phyloP scores from a whole-genome alignment of 2,329 filamentous ascomycete species.

The Diaporthe caulivora region DNA sequence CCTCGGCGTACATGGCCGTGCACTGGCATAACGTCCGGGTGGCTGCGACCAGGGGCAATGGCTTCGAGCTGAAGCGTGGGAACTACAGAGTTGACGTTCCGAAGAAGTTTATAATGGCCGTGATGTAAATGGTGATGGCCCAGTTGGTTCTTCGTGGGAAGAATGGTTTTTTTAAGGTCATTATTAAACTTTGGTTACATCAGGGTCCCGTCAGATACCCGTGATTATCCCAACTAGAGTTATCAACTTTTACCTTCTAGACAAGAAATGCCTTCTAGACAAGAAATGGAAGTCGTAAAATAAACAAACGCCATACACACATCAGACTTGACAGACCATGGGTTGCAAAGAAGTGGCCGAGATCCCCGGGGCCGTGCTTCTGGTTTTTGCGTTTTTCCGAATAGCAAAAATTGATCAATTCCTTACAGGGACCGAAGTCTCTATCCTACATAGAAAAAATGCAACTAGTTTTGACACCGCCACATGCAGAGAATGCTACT shows the following conservation, averaged over 20 bases:
- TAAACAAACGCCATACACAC: conserved; percentile 19
- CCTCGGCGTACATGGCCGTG: not conserved
- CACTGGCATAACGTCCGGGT: not conserved
- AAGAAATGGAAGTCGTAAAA: not conserved
- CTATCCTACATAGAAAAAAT: conserved; percentile 37
- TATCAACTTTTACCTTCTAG: not conserved
- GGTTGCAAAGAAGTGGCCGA: not conserved
- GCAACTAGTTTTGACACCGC: conserved; percentile 38
- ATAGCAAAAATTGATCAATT: conserved; percentile 36
- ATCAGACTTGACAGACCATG: not conserved
- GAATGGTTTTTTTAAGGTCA: not conserved
- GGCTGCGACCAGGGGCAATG: not conserved
- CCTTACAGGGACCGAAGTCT: conserved; percentile 33
- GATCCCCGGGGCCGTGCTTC: not conserved
- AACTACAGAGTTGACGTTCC: not conserved
- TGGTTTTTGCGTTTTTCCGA: not conserved
- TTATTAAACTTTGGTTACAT: conserved; percentile 16
- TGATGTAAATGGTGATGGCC: too few relatives aligned
- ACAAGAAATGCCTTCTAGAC: too few relatives aligned
- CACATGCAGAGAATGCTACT: conserved; percentile 4
- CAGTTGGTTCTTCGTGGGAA: too few relatives aligned
- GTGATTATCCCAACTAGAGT: too few relatives aligned
- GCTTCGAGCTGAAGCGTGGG: not conserved
- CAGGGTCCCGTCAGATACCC: not conserved
- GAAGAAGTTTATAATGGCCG: not conserved